Evolutionary conservation across 1,284 basidiomycete species (phyloP).

Genomic region (Irpex sp.): DNA sequence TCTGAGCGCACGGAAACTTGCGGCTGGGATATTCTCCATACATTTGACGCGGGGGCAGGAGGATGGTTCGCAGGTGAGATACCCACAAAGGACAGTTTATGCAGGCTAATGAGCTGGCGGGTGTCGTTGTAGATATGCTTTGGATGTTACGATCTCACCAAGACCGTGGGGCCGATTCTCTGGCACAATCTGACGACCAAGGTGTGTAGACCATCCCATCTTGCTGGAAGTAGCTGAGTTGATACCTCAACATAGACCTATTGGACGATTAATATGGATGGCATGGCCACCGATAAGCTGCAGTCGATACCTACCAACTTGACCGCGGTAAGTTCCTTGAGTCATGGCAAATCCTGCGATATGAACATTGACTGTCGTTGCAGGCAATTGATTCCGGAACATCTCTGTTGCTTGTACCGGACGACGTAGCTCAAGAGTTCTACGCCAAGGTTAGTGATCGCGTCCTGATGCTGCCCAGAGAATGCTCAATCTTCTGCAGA

Average conservation of each 20-base stretch:
- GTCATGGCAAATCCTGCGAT: not conserved
- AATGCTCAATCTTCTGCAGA: slow-evolving; percentile 28
- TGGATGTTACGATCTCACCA: slow-evolving; percentile 52
- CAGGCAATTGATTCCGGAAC: slow-evolving; percentile 64
- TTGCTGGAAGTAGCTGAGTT: not conserved
- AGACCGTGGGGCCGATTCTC: slow-evolving; percentile 38
- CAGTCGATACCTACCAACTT: slow-evolving; percentile 22
- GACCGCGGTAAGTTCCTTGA: slow-evolving; percentile 33
- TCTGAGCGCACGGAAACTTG: slow-evolving; percentile 38
- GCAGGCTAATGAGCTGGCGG: not conserved
- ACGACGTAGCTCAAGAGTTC: slow-evolving; percentile 32
- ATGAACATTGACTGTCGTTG: not conserved
- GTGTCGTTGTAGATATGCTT: slow-evolving; percentile 43
- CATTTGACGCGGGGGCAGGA: slow-evolving; percentile 44
- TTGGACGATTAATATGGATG: slow-evolving; percentile 50
- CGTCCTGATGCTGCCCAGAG: not conserved
- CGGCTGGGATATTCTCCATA: slow-evolving; percentile 51
- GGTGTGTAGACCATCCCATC: slow-evolving; percentile 23
- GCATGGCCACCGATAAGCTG: slow-evolving; percentile 31
- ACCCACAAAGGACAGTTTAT: not conserved
- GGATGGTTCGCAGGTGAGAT: slow-evolving; percentile 46
- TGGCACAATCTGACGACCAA: slow-evolving; percentile 54
- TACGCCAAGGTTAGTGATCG: slow-evolving; percentile 41
- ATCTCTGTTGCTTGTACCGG: slow-evolving; percentile 52
- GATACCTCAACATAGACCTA: slow-evolving; percentile 40